A percentile compares a stretch with the other conserved stretches of the same genome.
These are phyloP conservation scores for Globisporangium cylindrosporum DNA, from an alignment of 352 stramenopile genomes.

Conservation along the genomic window DNA sequence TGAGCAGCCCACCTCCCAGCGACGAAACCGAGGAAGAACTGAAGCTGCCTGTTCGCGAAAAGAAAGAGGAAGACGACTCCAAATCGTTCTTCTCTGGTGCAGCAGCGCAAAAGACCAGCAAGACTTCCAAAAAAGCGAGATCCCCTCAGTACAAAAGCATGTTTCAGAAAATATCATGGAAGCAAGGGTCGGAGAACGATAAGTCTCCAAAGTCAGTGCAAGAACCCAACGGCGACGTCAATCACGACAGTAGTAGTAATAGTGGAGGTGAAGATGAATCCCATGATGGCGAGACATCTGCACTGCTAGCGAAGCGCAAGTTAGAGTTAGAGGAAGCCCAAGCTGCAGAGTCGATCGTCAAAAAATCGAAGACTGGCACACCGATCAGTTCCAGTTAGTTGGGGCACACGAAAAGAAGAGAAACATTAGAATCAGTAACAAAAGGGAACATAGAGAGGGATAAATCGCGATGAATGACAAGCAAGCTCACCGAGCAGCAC, in stretches of 20 bases:
- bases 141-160: slow-evolving; percentile 75
- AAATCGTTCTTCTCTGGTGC: slow-evolving; percentile 50
- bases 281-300: slow-evolving; percentile 19
- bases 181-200: slow-evolving; percentile 24
- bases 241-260: slow-evolving; percentile 27
- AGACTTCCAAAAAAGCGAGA: slow-evolving; percentile 27
- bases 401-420: slow-evolving; percentile 5
- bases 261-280: slow-evolving; percentile 22
- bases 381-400: slow-evolving; percentile 65
- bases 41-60: slow-evolving; percentile 56
- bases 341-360: slow-evolving; percentile 59
- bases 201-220: slow-evolving; percentile 22
- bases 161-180: slow-evolving; percentile 80
- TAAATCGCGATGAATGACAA: slow-evolving; percentile 8
- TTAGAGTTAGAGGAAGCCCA: slow-evolving; percentile 49
- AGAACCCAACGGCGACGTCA: slow-evolving; percentile 7
- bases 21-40: slow-evolving; percentile 46
- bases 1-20: slow-evolving; percentile 19
- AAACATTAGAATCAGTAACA: slow-evolving; percentile 9
- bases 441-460: slow-evolving; percentile 17
- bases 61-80: slow-evolving; percentile 50
- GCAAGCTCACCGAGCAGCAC: slow-evolving; percentile 9
- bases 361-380: slow-evolving; percentile 71
- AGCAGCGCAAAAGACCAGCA: slow-evolving; percentile 40
- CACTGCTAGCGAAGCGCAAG: slow-evolving; percentile 54